Base-by-base conservation (phyloP, 176 grass and related monocot genomes). In the Oryza coarctata region DNA sequence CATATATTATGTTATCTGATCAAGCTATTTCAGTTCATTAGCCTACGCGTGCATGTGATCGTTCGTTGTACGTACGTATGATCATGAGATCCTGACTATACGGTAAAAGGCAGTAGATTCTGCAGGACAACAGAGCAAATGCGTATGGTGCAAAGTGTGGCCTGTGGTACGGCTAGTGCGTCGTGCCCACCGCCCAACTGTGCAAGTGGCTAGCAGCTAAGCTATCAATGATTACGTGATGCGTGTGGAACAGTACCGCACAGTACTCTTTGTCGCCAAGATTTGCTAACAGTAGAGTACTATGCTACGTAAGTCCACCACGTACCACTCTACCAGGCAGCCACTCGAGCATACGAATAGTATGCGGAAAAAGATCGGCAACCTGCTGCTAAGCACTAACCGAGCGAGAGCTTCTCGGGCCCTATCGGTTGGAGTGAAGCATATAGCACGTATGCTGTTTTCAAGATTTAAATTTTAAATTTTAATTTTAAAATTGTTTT, bases 151-250 rank as follows among this genome's bases (percentile, higher is more conserved):
- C 17, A n/a, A 22, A 35, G 11, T 36, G 12, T n/a, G 28, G 14
- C 18, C 40, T 39, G 76, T 45, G 11, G 7, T 12, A 14, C 11
- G 49, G 64, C 30, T 68, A 3, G 20, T 33, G 11, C 29, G 0
- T 11, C 6, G 77, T 66, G 77, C 77, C 18, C 62, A 33, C 64
- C 33, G 57, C 7, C 13, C 40, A 65, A 22, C n/a, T 28, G 57
- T 39, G 39, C 29, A 31, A 23, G 25, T 57, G 6, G 22, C 68
- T 17, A 79, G 75, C 11, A 34, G 75, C 74, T 32, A 26, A 70
- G 73, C 11, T 34, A 49, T 7, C 68, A 79, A 86, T 79, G 39
- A 79, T 79, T 52, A 36, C 23, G 1, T 11, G 49, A 52, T 69
- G 32, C 4, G 44, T 18, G 9, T 23, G 30, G 4, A 32, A 29